phyloP scores from a whole-genome alignment of 257 asterid species.

The Primulina tabacum region DNA sequence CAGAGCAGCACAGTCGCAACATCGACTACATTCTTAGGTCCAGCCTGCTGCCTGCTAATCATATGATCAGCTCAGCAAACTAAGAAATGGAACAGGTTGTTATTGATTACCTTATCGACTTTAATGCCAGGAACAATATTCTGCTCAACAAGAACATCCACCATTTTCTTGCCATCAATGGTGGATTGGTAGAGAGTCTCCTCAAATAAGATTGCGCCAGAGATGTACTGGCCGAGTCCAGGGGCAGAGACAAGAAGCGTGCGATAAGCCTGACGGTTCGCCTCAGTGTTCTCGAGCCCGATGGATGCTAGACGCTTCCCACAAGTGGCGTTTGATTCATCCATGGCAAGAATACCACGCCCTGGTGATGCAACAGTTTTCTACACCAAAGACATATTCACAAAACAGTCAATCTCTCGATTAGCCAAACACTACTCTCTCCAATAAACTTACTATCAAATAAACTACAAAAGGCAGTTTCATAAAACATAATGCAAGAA shows the following conservation, averaged over 20 bases:
- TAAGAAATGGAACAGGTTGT: background rate
- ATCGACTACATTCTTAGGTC: background rate
- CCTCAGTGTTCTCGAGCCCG: slow-evolving; percentile 93
- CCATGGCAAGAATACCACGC: slow-evolving; percentile 90
- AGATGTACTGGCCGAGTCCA: slow-evolving; percentile 77
- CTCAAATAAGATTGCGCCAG: slow-evolving; percentile 90
- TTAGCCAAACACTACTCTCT: background rate
- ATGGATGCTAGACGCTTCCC: slow-evolving; percentile 88
- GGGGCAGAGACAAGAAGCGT: slow-evolving; percentile 76
- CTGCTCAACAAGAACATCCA: slow-evolving; percentile 75
- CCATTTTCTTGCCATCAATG: slow-evolving; percentile 72
- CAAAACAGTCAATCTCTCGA: background rate
- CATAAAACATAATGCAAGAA: background rate
- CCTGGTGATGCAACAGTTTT: slow-evolving; percentile 87
- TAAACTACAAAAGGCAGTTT: too few relatives aligned
- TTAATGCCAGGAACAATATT: slow-evolving; percentile 88
- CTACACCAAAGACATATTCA: slow-evolving; percentile 34
- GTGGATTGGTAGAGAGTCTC: slow-evolving; percentile 92
- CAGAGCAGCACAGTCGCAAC: background rate
- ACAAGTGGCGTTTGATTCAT: slow-evolving; percentile 89
- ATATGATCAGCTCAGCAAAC: background rate
- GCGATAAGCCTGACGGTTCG: slow-evolving; percentile 85
- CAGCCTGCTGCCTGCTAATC: background rate
- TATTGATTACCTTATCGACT: slow-evolving; percentile 66
- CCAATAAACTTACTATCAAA: too few relatives aligned